Percentiles rank a stretch among this genome's conserved stretches.
These are phyloP conservation scores for Polytrichum commune DNA, from an alignment of 225 moss, liverwort and hornwort genomes.

Conservation along the genomic window DNA sequence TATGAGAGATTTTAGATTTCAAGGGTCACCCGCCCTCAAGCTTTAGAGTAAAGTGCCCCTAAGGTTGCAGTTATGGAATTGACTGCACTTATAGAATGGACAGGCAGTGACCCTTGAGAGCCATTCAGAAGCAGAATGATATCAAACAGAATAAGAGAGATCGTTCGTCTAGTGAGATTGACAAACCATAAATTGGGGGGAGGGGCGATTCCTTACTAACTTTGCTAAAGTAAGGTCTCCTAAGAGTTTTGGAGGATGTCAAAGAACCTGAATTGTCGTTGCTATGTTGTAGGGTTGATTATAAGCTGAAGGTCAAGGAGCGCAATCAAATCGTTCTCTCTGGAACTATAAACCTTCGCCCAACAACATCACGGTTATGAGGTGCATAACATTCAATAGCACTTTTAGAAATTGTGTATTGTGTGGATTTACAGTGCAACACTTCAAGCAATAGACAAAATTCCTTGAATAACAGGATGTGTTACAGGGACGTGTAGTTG, in stretches of 20 bases:
- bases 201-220: background rate
- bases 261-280: too few relatives aligned
- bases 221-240: background rate
- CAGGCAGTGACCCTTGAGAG: too few relatives aligned
- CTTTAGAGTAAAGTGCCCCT: too few relatives aligned
- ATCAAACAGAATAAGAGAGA: background rate
- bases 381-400: conserved; percentile 1
- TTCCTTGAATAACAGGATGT: too few relatives aligned
- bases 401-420: too few relatives aligned
- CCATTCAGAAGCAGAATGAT: background rate
- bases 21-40: too few relatives aligned
- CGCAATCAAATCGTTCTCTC: conserved; percentile 50
- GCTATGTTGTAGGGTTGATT: conserved; percentile 39
- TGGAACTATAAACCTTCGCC: conserved; percentile 34
- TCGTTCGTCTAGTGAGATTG: background rate
- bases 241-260: too few relatives aligned
- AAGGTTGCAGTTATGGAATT: background rate
- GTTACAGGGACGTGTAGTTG: too few relatives aligned
- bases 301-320: conserved; percentile 57
- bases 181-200: background rate
- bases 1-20: too few relatives aligned
- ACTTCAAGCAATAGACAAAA: too few relatives aligned
- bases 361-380: conserved; percentile 32
- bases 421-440: too few relatives aligned
- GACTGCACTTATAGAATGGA: too few relatives aligned